Evolutionary conservation across 768 basidiomycete genomes (phyloP), one percentile per base, ranked within the genome.

Genomic region (Lentinula aciculospora): DNA sequence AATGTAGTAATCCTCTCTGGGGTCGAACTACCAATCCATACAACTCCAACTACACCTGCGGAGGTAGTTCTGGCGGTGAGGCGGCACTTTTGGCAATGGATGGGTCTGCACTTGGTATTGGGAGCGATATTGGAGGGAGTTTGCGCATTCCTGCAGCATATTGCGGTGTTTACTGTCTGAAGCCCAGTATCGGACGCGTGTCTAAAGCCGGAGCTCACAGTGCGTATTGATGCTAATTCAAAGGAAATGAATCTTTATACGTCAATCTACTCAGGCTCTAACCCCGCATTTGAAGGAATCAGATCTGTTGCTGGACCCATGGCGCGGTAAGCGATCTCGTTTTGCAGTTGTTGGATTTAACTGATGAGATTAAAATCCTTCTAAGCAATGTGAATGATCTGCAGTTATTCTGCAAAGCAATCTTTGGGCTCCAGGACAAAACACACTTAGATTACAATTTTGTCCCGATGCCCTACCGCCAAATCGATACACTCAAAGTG

Each of bases 1-100:
- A 94, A 68, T 92, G 91, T 65, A 71, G 70, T 21, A 96, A 92
- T 64, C 89, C 90, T 1, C 68, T 92, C 13, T 92, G 84, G 76
- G 94, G 92, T 0, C 76, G 81, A 21, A 81, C 88, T 0, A 69
- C 75, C 17, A 94, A 94, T 66, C 94, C 94, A 0, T 84, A 84
- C 68, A 79, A 79, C 50, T 65, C 73, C 27, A 65, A 69, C 3
- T 85, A 76, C 62, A 85, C 82, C 56, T 81, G 77, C 57, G 93
- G 93, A 19, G 93, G 93, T 4, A 89, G 86, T 61, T 87, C 87
- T 13, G 92, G 92, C 15, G 93, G 93, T 29, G 94, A 95, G 70
- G 89, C 73, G 0, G 92, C 90, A 2, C 66, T 94, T 25, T 74
- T 96, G 34, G 84, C 85, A 0, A 81, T 87, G 76, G 86, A 91